These are phyloP conservation scores for Trichoderma sp. DNA, from an alignment of 2,329 filamentous ascomycete genomes.

Conservation along the genomic window DNA sequence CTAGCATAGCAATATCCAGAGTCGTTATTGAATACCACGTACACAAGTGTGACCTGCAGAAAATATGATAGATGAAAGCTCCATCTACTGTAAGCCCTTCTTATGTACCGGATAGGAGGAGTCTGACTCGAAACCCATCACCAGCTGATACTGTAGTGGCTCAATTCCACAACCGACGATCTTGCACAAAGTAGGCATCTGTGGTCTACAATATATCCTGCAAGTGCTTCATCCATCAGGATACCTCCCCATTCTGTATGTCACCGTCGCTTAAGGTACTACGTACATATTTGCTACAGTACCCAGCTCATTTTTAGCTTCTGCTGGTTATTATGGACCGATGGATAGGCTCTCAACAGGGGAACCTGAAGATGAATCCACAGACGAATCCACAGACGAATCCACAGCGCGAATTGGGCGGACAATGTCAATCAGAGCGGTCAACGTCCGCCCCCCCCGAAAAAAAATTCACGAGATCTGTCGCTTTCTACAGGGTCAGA, in stretches of 20 bases:
- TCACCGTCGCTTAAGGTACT: neutral
- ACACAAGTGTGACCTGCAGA: neutral
- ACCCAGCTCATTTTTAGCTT: neutral
- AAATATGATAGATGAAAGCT: neutral
- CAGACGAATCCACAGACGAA: neutral
- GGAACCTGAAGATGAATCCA: neutral
- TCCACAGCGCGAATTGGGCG: slow-evolving; percentile 3
- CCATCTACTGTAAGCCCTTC: neutral
- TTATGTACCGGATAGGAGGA: neutral
- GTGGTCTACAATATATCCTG: neutral
- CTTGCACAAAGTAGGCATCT: neutral
- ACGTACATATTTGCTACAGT: accelerated
- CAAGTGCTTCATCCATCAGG: neutral
- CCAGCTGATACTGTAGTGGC: neutral
- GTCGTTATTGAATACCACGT: neutral
- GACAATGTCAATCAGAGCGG: neutral
- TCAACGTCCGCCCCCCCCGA: neutral
- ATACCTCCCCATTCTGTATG: neutral
- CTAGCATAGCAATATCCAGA: neutral
- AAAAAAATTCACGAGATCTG: neutral
- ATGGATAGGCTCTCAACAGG: neutral
- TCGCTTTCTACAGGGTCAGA: neutral
- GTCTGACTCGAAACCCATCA: neutral
- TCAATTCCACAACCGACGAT: neutral
- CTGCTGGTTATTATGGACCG: neutral